Evolutionary conservation across 495 filamentous ascomycete genomes (phyloP), one percentile per base, ranked within the genome.

Genomic region (Xylaria castorea): DNA sequence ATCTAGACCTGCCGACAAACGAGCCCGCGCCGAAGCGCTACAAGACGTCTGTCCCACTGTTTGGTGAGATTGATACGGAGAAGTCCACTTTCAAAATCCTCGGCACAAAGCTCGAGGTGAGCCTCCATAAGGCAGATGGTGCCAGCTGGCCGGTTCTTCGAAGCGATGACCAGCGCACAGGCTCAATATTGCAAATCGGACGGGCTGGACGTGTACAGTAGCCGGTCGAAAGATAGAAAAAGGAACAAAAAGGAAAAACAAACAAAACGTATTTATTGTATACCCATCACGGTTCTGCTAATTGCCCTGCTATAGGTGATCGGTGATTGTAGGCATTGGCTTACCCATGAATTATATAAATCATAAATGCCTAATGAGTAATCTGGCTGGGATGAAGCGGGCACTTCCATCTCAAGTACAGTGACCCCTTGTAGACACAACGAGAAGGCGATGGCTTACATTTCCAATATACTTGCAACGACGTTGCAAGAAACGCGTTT

Each of bases 31-130:
- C 86, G 3, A 99, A 97, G 86, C 89, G 92, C 57, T 98, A 94
- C 81, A 90, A 88, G 80, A 86, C 88, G 46, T 88, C 86, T 48
- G 89, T 97, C 66, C 89, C 89, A 18, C 88, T 98, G 7, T 98
- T 91, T 79, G 94, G 86, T 18, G 74, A 84, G 8, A 93, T 99
- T 75, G 87, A 97, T 73, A 77, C 91, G 11, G 89, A 88, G 63
- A 88, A 91, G 76, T 94, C 92, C 53, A 87, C 83, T 69, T 96
- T 90, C 83, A 94, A 92, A 80, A 92, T 99, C 50, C 85, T 98
- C 81, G 94, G 94, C n/a, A 97, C 96, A 11, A 99, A 99, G 84
- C 83, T 98, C 51, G 97, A 99, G 78, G 84, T 98, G 73, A 93
- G 87, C 38, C 86, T 99, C 66, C 86, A 85, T 73, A 98, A 98